Evolutionary conservation across 495 filamentous ascomycete genomes (phyloP).

Genomic region (Rostrohypoxylon terebratum): DNA sequence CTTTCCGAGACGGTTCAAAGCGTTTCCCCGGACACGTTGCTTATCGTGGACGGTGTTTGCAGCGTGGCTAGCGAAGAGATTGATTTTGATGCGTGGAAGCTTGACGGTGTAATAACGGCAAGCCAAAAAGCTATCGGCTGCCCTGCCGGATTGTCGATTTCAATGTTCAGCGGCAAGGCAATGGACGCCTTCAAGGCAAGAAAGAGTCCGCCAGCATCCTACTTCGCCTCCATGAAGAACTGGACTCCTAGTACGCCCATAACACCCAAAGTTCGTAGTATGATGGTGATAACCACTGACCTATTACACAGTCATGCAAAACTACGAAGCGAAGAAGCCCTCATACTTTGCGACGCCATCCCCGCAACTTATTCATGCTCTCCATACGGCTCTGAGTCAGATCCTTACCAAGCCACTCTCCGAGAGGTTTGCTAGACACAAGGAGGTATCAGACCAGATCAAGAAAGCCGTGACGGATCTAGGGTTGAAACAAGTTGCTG

Average conservation of each 20-base stretch:
- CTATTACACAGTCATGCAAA: constrained; percentile 80
- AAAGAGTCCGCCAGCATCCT: constrained; percentile 81
- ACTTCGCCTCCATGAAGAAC: constrained; percentile 96
- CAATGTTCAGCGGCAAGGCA: constrained; percentile 92
- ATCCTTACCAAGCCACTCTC: constrained; percentile 81
- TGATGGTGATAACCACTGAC: constrained; percentile 33
- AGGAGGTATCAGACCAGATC: constrained; percentile 78
- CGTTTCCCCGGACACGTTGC: constrained; percentile 88
- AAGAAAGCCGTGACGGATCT: constrained; percentile 83
- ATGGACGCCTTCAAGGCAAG: constrained; percentile 82
- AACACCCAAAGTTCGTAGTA: background rate
- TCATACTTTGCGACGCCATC: constrained; percentile 98
- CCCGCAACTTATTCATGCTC: constrained; percentile 91
- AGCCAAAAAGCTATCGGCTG: constrained; percentile 97
- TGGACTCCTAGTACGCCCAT: constrained; percentile 83
- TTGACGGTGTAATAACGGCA: constrained; percentile 93
- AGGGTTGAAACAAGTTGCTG: constrained; percentile 86
- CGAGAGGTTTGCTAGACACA: constrained; percentile 84
- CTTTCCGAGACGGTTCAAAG: constrained; percentile 83
- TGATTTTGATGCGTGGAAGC: constrained; percentile 90
- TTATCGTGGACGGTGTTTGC: constrained; percentile 96
- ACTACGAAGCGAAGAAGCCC: constrained; percentile 96
- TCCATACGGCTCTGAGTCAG: constrained; percentile 91
- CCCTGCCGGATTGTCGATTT: constrained; percentile 91
- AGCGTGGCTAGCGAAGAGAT: constrained; percentile 97